Conservation (phyloP, 352 stramenopile species). For the Aphanomyces cochlioides region DNA sequence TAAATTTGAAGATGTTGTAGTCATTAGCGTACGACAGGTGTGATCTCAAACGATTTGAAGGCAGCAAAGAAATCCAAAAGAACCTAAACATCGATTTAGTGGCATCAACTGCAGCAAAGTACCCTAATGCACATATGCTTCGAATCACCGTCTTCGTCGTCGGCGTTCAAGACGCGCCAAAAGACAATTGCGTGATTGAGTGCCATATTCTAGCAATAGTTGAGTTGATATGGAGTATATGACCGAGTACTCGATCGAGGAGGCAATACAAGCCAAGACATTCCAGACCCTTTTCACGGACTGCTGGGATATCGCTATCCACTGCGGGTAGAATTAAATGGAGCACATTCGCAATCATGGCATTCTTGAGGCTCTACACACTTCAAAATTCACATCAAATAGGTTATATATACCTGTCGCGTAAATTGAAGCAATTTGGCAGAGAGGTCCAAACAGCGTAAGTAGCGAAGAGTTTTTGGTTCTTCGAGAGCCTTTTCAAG, state of each 20-base stretch:
- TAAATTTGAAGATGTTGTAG: constrained; percentile 37
- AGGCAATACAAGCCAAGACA: constrained; percentile 68
- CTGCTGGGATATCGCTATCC: constrained; percentile 65
- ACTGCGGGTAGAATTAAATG: constrained; percentile 75
- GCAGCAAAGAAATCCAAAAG: constrained; percentile 47
- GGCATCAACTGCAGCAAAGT: constrained; percentile 43
- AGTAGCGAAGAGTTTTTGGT: constrained; percentile 57
- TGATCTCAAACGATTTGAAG: constrained; percentile 16
- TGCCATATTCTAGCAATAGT: constrained; percentile 38
- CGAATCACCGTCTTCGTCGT: constrained; percentile 69
- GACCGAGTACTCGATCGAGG: constrained; percentile 44
- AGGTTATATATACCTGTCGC: constrained; percentile 1
- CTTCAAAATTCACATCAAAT: neutral
- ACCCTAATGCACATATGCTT: constrained; percentile 73
- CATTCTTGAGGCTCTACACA: constrained; percentile 59
- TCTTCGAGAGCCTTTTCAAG: constrained; percentile 68
- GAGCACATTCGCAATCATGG: constrained; percentile 58
- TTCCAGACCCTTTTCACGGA: constrained; percentile 69
- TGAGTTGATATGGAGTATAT: neutral
- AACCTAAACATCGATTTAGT: constrained; percentile 37
- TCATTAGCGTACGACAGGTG: constrained; percentile 12
- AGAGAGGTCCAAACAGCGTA: constrained; percentile 71
- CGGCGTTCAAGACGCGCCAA: constrained; percentile 71
- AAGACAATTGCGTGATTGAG: constrained; percentile 72
- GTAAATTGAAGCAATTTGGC: constrained; percentile 70